Evolutionary conservation across 768 basidiomycete genomes (phyloP).

Genomic region (Asterophora parasitica): DNA sequence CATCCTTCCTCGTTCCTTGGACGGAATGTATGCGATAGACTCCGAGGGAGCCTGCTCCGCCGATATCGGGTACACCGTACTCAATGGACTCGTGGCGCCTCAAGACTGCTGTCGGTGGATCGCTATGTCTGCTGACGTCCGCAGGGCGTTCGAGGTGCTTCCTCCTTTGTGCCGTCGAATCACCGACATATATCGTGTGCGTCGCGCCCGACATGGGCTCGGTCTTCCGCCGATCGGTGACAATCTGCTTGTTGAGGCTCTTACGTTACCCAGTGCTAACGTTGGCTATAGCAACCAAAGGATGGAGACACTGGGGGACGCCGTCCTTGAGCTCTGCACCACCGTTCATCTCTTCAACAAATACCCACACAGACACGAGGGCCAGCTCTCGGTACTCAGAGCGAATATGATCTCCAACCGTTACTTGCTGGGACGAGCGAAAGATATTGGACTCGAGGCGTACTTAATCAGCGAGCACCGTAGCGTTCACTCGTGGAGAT

Average conservation of each 20-base stretch:
- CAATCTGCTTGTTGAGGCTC: constrained; percentile 62
- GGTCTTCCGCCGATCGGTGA: constrained; percentile 56
- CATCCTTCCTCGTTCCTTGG: constrained; percentile 36
- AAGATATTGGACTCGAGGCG: constrained; percentile 54
- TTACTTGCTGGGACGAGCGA: constrained; percentile 63
- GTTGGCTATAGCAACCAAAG: constrained; percentile 78
- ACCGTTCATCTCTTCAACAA: constrained; percentile 75
- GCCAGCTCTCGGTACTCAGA: constrained; percentile 67
- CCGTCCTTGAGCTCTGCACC: constrained; percentile 71
- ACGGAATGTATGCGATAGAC: constrained; percentile 33
- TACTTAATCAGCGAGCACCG: constrained; percentile 59
- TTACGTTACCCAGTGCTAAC: constrained; percentile 64
- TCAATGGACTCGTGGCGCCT: constrained; percentile 30
- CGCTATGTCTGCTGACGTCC: constrained; percentile 46
- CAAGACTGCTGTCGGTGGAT: constrained; percentile 49
- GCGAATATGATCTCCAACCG: constrained; percentile 65
- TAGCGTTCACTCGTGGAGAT: constrained; percentile 55
- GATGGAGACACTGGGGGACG: constrained; percentile 83
- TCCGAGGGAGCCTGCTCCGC: not conserved
- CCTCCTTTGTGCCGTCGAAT: constrained; percentile 66
- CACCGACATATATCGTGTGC: constrained; percentile 60
- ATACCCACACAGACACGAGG: constrained; percentile 77
- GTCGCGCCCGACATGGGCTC: constrained; percentile 45
- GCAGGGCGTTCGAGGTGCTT: constrained; percentile 48
- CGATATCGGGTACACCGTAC: constrained; percentile 17